phyloP scores from a whole-genome alignment of 345 rosid genomes.

The Cardamine occulta region DNA sequence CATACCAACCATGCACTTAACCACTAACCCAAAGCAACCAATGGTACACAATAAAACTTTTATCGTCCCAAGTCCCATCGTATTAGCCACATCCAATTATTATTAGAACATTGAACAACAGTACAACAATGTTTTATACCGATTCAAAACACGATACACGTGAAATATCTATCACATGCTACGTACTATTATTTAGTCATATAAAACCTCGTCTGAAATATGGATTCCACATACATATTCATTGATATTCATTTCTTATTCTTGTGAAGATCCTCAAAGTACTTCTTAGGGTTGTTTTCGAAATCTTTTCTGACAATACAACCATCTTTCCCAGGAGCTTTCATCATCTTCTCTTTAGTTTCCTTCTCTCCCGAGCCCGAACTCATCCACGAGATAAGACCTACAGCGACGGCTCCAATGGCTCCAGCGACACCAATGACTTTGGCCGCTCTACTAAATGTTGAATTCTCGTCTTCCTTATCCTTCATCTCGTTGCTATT shows the following conservation, averaged over 20 bases:
- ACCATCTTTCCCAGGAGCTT: constrained; percentile 29
- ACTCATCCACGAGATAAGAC: constrained; percentile 9
- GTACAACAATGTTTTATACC: background rate
- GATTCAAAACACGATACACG: background rate
- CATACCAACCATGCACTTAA: no score
- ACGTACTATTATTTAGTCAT: background rate
- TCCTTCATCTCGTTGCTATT: constrained; percentile 1
- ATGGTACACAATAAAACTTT: no score
- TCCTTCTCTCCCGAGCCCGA: background rate
- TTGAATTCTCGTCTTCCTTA: background rate
- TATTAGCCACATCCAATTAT: background rate
- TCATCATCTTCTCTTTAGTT: constrained; percentile 28
- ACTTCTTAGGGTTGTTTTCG: constrained; percentile 15
- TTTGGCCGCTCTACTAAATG: constrained; percentile 5
- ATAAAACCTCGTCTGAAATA: background rate
- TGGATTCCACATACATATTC: background rate
- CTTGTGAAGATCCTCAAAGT: constrained; percentile 24
- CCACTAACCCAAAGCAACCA: no score
- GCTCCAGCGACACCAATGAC: constrained; percentile 21
- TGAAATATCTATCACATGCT: background rate
- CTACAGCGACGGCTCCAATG: constrained; percentile 12
- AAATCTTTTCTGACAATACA: constrained; percentile 5
- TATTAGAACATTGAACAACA: background rate
- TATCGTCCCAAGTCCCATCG: no score
- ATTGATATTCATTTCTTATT: background rate